Base-by-base conservation (phyloP, 768 basidiomycete species). In the Gelatoporia subvermispora region DNA sequence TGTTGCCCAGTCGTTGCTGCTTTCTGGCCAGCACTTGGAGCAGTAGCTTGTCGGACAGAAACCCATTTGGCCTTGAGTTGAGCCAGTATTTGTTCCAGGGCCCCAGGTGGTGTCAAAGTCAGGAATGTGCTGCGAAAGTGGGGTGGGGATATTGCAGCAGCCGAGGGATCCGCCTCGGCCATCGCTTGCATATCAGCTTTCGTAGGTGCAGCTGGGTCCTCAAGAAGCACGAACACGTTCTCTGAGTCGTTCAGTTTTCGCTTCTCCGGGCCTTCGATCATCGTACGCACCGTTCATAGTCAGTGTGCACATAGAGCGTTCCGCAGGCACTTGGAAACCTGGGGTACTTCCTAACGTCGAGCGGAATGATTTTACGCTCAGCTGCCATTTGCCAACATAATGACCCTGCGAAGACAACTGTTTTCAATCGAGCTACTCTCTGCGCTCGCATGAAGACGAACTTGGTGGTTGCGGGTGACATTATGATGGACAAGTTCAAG, bases 61-160 rank as follows among this genome's bases (percentile, higher is more conserved):
- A 82, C 70, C 88, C 88, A 91, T 24, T 82, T 76, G 42, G 88
- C 85, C 56, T 82, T 81, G 28, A 89, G 74, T 51, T 90, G 87
- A 47, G 74, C 68, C 37, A 92, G 67, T 16, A 91, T 68, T 59
- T 87, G 84, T 57, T 92, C 88, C 31, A 92, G 69, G 17, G 83
- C 84, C 22, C 81, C 79, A 0, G 86, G 84, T 2, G 88, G 88
- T 39, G 72, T 75, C 45, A 91, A 67, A 13, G 88, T 90, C 22
- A 90, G 68, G 65, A 87, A 88, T 0, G 88, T 88, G 31, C 79
- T 82, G 4, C 87, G 80, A 57, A 79, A 90, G 60, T 91, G 88
- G 1, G 72, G 56, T 11, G 72, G 75, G 44, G 65, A 48, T 36
- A 43, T 37, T 54, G 40, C 46, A 57, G 58, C 18, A 52, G 44